Evolutionary conservation across 129 eudicot species (phyloP), one percentile per base, ranked within the genome.

Genomic region (Escallonia rubra): DNA sequence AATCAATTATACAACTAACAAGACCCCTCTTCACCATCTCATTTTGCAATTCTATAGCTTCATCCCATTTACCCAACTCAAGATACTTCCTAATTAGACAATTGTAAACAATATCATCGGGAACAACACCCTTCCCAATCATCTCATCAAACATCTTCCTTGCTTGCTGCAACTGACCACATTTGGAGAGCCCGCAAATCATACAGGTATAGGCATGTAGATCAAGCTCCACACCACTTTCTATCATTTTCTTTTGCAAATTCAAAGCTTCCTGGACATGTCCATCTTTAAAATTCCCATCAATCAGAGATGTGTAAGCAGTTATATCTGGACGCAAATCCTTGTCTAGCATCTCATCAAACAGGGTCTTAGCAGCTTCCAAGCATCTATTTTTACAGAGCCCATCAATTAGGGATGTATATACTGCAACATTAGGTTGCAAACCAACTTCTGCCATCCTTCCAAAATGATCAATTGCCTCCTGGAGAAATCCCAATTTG

Each of bases 331-430:
- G 95, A 72, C 70, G 63, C 68, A 88, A 62, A 53, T 96, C 91
- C 79, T 83, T 80, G 39, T 41, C 80, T 57, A 68, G 59, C 98
- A 92, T 92, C 76, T 82, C 91, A 47, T 70, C 61, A n/a, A 89
- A 88, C 23, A 92, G 69, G 57, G 78, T 78, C 67, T 68, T 63
- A 16, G 85, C 98, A 66, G 50, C 64, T 64, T 84, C 87, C 8
- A 86, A 12, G 51, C 65, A 59, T 46, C 72, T 77, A 72, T 45
- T 76, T 82, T 82, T 92, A 84, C 95, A 92, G 11, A 83, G 89
- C 57, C 95, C 96, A 4, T 89, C 82, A 73, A 92, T 84, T 16
- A 92, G 74, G 5, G 91, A 74, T 47, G 98, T 88, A 74, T 92
- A 92, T 57, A 86, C 82, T 51, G 68, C 64, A 53, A 89, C 68